Base-by-base conservation (phyloP, 768 basidiomycete genomes). In the Mrakia blollopis region DNA sequence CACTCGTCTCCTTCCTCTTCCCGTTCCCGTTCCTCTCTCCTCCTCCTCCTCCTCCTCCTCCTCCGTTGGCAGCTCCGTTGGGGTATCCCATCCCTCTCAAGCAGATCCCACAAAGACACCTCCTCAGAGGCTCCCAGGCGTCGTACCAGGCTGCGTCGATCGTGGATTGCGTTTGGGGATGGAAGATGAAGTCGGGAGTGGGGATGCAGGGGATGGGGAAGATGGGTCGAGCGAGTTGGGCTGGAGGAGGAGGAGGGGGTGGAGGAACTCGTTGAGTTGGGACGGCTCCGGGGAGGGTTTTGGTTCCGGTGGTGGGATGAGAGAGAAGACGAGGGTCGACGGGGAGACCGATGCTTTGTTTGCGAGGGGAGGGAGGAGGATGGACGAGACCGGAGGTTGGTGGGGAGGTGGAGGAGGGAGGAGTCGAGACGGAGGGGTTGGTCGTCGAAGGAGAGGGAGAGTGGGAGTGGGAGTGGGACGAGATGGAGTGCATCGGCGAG, bases 191-290 rank as follows among this genome's bases (percentile, higher is more conserved):
- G 39, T 63, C 41, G 13, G 8, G 30, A 4, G n/a, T 10, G 28
- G 73, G 73, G 62, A 74, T 74, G 50, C 57, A 68, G 8, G 73
- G 73, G 4, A 74, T 32, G 44, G 37, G 73, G 28, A 30, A 61
- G 62, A 74, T 60, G n/a, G 62, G 73, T 35, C 73, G 25, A 41
- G 35, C 7, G 18, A 21, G 10, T 50, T 39, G 73, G 10, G 28
- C n/a, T 9, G 60, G 25, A 16, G 39, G 65, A 54, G 41, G 65
- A 35, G 73, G 62, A 6, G 23, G 62, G 21, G 39, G n/a, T 1
- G 28, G 35, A 37, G 61, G 30, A 16, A 30, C 25, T 14, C 37
- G 35, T 50, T 50, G 28, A n/a, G 21, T 52, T 10, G 61, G 8
- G 10, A 25, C 35, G 41, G 47, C 63, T 7, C 57, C 47, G 25